Percentiles rank a stretch among this genome's conserved stretches.
phyloP scores from a whole-genome alignment of 768 basidiomycete genomes.

The Mycena vulgaris region DNA sequence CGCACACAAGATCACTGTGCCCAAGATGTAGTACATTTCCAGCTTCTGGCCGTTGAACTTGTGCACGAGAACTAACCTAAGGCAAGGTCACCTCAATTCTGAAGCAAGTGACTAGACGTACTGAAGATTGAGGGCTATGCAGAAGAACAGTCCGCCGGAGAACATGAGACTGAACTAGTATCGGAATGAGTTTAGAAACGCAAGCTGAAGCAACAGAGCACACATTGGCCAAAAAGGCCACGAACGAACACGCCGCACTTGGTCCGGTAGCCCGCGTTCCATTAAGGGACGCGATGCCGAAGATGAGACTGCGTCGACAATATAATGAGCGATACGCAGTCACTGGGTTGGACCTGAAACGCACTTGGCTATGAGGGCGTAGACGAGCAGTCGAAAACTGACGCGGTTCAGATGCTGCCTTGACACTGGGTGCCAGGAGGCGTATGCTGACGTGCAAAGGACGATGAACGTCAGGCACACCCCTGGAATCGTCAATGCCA shows the following conservation, averaged over 20 bases:
- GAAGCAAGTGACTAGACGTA: neutral
- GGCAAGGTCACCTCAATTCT: neutral
- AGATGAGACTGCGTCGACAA: neutral
- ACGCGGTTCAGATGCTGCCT: constrained; percentile 10
- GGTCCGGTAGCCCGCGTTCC: neutral
- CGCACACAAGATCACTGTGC: constrained; percentile 34
- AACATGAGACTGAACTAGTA: constrained; percentile 16
- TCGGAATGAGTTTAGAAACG: neutral
- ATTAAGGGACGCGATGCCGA: neutral
- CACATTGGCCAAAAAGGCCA: neutral
- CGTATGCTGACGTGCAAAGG: neutral
- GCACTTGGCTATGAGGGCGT: constrained; percentile 15
- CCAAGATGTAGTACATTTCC: constrained; percentile 42
- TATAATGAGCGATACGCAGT: neutral
- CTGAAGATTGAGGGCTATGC: constrained; percentile 21
- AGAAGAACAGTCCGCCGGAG: constrained; percentile 16
- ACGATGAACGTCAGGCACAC: neutral
- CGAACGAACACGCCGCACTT: neutral
- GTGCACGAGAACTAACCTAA: constrained; percentile 10
- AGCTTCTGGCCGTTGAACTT: neutral
- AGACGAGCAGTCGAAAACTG: constrained; percentile 16
- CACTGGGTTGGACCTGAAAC: neutral
- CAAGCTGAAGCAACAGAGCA: neutral
- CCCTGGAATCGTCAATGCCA: neutral
- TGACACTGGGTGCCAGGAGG: constrained; percentile 6